These are phyloP conservation scores for Colletotrichum sp. DNA, from an alignment of 2,329 filamentous ascomycete species.

Conservation along the genomic window DNA sequence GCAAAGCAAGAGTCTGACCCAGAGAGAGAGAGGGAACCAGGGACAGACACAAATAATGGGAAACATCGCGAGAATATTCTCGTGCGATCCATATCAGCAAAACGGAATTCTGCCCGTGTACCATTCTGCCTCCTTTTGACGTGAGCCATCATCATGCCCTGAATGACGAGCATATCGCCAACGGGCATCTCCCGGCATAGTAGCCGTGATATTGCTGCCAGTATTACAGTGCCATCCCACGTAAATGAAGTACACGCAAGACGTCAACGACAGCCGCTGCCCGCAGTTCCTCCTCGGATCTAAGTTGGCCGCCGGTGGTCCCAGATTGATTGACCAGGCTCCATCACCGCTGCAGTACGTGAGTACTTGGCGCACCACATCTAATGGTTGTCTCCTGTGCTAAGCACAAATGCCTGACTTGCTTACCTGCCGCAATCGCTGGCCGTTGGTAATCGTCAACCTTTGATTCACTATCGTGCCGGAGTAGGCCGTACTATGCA, in stretches of 20 bases:
- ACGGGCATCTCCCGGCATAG: neutral
- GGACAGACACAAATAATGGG: neutral
- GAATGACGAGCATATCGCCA: neutral
- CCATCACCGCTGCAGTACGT: neutral
- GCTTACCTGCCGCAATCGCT: neutral
- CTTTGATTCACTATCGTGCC: neutral
- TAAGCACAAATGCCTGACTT: neutral
- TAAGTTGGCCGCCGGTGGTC: neutral
- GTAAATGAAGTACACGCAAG: neutral
- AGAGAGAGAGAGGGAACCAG: too few species aligned
- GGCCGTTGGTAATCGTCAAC: neutral
- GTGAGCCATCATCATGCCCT: slow-evolving; percentile 6
- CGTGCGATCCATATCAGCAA: neutral
- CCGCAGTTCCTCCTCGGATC: neutral
- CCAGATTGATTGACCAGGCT: neutral
- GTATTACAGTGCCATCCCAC: neutral
- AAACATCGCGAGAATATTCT: neutral
- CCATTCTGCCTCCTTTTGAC: neutral
- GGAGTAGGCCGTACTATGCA: neutral
- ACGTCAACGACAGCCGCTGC: neutral
- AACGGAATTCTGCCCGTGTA: neutral
- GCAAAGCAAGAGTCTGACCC: neutral
- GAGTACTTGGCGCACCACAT: neutral
- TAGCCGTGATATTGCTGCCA: neutral
- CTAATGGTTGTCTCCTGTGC: neutral